Conservation (phyloP, 169 alveolate genomes). For the Cryptosporidium andersoni region DNA sequence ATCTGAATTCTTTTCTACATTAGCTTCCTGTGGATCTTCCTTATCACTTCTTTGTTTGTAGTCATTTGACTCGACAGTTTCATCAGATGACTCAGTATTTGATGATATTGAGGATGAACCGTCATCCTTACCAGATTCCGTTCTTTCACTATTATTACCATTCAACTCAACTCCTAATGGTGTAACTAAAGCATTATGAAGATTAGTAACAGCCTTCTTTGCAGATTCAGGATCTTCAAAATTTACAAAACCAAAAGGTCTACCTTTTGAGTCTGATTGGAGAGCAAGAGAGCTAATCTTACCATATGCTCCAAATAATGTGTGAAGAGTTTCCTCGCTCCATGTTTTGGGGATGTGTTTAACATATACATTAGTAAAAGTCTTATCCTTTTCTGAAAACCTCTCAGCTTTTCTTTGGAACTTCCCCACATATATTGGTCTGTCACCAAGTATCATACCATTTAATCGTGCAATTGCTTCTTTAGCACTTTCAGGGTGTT, state of each 20-base stretch:
- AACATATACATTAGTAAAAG: constrained; percentile 89
- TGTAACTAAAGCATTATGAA: constrained; percentile 83
- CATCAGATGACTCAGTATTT: background rate
- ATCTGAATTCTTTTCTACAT: background rate
- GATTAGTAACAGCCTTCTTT: constrained; percentile 85
- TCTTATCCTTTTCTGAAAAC: constrained; percentile 72
- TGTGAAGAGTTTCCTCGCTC: constrained; percentile 81
- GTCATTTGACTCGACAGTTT: background rate
- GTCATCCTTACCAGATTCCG: background rate
- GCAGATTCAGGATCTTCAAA: constrained; percentile 86
- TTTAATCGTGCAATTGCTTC: constrained; percentile 91
- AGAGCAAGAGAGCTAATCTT: constrained; percentile 86
- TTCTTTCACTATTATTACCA: constrained; percentile 4
- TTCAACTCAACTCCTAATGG: constrained; percentile 73
- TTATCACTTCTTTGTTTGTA: background rate
- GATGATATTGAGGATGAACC: constrained; percentile 2
- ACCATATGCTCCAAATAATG: constrained; percentile 86
- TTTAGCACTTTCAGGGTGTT: constrained; percentile 90
- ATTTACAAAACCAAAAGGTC: constrained; percentile 88
- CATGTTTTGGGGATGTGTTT: constrained; percentile 90
- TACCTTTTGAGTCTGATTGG: constrained; percentile 85
- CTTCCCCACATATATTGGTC: constrained; percentile 89
- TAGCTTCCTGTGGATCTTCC: constrained; percentile 5
- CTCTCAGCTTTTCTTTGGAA: constrained; percentile 86
- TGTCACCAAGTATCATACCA: constrained; percentile 90